Evolutionary conservation across 495 filamentous ascomycete genomes (phyloP).

Genomic region (Penicillium chermesinum): DNA sequence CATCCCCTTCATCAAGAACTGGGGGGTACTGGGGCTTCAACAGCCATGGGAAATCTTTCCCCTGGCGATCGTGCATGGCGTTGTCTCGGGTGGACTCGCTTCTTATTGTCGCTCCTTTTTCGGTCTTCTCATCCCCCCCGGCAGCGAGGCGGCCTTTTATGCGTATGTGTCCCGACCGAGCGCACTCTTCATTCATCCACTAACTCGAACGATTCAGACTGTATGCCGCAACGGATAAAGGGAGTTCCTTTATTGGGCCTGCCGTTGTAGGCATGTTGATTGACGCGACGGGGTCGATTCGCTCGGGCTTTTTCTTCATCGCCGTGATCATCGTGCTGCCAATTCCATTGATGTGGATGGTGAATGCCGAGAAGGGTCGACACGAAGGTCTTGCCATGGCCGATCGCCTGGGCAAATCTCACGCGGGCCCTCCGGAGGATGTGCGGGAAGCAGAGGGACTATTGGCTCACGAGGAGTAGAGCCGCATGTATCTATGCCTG

Average conservation of each 20-base stretch:
- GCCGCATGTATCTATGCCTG: not conserved
- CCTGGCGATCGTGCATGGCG: conserved; percentile 73
- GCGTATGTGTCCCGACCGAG: conserved; percentile 30
- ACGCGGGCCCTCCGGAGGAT: conserved; percentile 7
- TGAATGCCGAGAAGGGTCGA: conserved; percentile 76
- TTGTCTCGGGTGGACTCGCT: conserved; percentile 77
- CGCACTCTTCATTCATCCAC: not conserved
- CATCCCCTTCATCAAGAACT: conserved; percentile 64
- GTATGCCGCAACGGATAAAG: conserved; percentile 92
- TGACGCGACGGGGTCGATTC: conserved; percentile 73
- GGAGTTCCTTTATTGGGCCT: conserved; percentile 81
- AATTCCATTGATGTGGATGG: conserved; percentile 69
- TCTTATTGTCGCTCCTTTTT: conserved; percentile 83
- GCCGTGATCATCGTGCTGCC: conserved; percentile 70
- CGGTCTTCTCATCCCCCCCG: conserved; percentile 79
- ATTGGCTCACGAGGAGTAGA: conserved; percentile 13
- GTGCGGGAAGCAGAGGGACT: conserved; percentile 32
- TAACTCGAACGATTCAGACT: conserved; percentile 30
- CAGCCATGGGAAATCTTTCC: conserved; percentile 91
- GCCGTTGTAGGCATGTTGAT: conserved; percentile 82
- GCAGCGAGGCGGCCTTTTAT: conserved; percentile 89
- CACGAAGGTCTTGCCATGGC: conserved; percentile 63
- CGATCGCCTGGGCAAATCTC: conserved; percentile 45
- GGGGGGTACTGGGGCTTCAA: conserved; percentile 75
- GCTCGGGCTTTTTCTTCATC: conserved; percentile 85